Base-by-base conservation (phyloP, 305 asterid genomes). In the Fraxinus floribunda region DNA sequence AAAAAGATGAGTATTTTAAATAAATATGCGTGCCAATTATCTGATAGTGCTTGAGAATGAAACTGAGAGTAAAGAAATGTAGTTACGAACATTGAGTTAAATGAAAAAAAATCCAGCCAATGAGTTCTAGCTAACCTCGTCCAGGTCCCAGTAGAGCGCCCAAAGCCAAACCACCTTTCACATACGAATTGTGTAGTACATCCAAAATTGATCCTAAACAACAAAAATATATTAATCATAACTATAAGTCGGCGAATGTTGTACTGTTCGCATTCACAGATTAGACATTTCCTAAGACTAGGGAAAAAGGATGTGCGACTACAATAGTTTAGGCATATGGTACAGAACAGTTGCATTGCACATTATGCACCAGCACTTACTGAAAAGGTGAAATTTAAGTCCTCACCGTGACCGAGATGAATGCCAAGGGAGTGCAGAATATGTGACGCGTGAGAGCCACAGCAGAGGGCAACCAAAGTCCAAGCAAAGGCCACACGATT, bases 131-230 rank as follows among this genome's bases (percentile, higher is more conserved):
- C 95, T 82, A 88, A 94, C 99, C 99, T 93, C 98, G 88, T 86
- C 99, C 98, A 76, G 99, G 99, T 78, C 99, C 98, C 89, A 96
- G 82, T 49, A 96, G 88, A 77, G 98, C 90, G 83, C 95, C 98
- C 88, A 94, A 79, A 38, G 99, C 97, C 87, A 96, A 87, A 82
- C 94, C 97, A 77, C 95, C 97, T 88, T 94, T 95, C 90, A 95
- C 93, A 84, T 91, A 94, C 16, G 97, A 89, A 88, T 94, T 93
- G 83, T 95, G 99, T 89, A 96, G 87, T 62, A 91, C 78, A 49
- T 93, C 97, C 90, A 93, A 52, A 26, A 94, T 38, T 36, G 97
- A 84, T 24, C 98, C 98, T 96, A 88, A 9, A 83, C 83, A 80
- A 66, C 80, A 55, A 35, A 20, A 71, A 78, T 13, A 29, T 20